Evolutionary conservation across 2,329 filamentous ascomycete genomes (phyloP).

Genomic region (Aspergillus piperis): DNA sequence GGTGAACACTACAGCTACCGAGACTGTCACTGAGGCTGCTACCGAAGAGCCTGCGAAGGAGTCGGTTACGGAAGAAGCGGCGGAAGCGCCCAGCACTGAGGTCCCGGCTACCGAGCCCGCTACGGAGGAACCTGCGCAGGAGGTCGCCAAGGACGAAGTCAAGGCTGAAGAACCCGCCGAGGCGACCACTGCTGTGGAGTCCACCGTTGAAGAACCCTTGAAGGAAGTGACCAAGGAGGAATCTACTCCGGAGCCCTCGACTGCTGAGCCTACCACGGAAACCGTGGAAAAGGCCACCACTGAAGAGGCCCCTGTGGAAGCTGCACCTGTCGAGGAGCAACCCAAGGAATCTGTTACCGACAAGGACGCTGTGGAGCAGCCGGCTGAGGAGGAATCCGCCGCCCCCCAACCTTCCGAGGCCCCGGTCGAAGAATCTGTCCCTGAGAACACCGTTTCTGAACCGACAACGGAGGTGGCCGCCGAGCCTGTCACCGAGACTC

Average conservation of each 20-base stretch:
- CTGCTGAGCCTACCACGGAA: slow-evolving; percentile 12
- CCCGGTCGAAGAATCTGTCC: neutral
- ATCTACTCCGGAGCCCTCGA: neutral
- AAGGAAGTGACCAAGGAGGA: slow-evolving; percentile 11
- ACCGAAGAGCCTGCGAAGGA: neutral
- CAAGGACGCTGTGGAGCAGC: neutral
- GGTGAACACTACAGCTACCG: neutral
- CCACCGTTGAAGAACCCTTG: slow-evolving; percentile 4
- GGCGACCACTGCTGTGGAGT: neutral
- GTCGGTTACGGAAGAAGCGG: neutral
- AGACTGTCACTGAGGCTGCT: neutral
- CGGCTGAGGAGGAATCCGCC: neutral
- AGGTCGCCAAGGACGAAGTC: slow-evolving; percentile 3
- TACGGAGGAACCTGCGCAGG: neutral
- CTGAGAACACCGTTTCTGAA: neutral
- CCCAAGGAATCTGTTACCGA: neutral
- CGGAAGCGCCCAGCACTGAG: neutral
- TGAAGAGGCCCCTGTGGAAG: neutral
- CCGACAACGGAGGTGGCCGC: neutral
- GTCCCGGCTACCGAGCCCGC: neutral
- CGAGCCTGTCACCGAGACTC: neutral
- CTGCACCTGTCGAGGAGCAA: neutral
- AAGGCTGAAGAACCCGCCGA: neutral
- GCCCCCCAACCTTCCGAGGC: neutral
- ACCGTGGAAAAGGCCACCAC: neutral